Evolutionary conservation across 140 eudicot species (phyloP).

Genomic region (Cichorium intybus): DNA sequence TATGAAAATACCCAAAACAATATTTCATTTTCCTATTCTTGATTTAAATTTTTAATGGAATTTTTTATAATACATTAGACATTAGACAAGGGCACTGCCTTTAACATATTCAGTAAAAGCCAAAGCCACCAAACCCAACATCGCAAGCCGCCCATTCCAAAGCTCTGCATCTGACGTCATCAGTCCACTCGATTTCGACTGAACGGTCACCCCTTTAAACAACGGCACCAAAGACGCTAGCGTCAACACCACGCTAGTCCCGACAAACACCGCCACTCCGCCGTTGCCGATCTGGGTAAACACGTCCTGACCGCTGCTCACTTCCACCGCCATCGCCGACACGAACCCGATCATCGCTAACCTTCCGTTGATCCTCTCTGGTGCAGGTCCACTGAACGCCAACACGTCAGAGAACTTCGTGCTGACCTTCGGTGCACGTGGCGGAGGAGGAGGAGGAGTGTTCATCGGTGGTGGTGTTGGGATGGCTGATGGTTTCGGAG

Average conservation of each 20-base stretch:
- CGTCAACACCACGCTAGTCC: constrained; percentile 39
- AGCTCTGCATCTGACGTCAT: constrained; percentile 63
- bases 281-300: constrained; percentile 46
- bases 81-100: constrained; percentile 51
- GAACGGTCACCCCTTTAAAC: constrained; percentile 49
- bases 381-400: constrained; percentile 67
- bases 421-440: constrained; percentile 33
- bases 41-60: neutral
- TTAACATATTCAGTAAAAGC: constrained; percentile 57
- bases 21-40: neutral
- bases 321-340: constrained; percentile 51
- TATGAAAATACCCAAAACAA: no score
- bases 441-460: constrained; percentile 25
- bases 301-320: constrained; percentile 45
- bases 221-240: constrained; percentile 54
- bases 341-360: constrained; percentile 65
- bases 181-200: constrained; percentile 40
- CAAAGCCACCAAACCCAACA: constrained; percentile 62
- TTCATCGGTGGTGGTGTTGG: constrained; percentile 10
- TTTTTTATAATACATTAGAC: neutral
- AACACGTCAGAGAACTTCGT: constrained; percentile 47
- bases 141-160: constrained; percentile 64
- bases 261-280: constrained; percentile 46
- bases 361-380: constrained; percentile 67
- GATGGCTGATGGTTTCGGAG: neutral